Percentiles rank a stretch among this genome's conserved stretches.
Conservation (phyloP, 2,329 filamentous ascomycete genomes). For the Aspergillus tanneri region DNA sequence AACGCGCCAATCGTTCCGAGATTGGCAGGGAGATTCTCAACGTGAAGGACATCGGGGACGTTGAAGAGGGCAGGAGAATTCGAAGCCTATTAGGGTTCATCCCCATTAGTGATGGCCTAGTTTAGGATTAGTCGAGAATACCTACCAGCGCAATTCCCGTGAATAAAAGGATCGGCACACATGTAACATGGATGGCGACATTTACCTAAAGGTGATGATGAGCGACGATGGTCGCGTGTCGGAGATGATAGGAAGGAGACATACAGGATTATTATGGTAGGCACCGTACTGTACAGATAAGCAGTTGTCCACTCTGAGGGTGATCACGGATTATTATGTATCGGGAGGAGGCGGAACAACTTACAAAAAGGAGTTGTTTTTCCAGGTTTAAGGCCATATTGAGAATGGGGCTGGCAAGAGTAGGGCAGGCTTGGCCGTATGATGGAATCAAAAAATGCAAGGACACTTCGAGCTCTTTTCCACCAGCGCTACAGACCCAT, state of each 20-base stretch:
- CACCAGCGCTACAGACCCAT: not conserved
- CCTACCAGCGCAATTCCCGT: slow-evolving; percentile 61
- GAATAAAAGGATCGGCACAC: slow-evolving; percentile 61
- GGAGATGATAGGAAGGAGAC: slow-evolving; percentile 17
- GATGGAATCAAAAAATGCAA: slow-evolving; percentile 4
- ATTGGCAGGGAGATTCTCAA: slow-evolving; percentile 60
- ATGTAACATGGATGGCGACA: slow-evolving; percentile 62
- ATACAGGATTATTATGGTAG: slow-evolving; percentile 64
- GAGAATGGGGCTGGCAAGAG: not conserved
- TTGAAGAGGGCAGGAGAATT: slow-evolving; percentile 55
- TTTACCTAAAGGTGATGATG: slow-evolving; percentile 53
- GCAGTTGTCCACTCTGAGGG: slow-evolving; percentile 18
- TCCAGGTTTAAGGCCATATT: slow-evolving; percentile 59
- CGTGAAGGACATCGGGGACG: slow-evolving; percentile 53
- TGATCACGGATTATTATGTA: not conserved
- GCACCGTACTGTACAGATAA: slow-evolving; percentile 58
- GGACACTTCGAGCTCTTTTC: slow-evolving; percentile 1
- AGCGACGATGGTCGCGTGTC: slow-evolving; percentile 20
- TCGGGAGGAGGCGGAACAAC: slow-evolving; percentile 30
- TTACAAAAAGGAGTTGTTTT: slow-evolving; percentile 65
- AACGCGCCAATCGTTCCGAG: slow-evolving; percentile 57
- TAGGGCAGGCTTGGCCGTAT: not conserved
- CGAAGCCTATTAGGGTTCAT: slow-evolving; percentile 47
- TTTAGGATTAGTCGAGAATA: not conserved
- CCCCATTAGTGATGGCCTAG: not conserved